Evolutionary conservation across 2,329 filamentous ascomycete genomes (phyloP), one percentile per base, ranked within the genome.

Genomic region (Fusarium sp.): DNA sequence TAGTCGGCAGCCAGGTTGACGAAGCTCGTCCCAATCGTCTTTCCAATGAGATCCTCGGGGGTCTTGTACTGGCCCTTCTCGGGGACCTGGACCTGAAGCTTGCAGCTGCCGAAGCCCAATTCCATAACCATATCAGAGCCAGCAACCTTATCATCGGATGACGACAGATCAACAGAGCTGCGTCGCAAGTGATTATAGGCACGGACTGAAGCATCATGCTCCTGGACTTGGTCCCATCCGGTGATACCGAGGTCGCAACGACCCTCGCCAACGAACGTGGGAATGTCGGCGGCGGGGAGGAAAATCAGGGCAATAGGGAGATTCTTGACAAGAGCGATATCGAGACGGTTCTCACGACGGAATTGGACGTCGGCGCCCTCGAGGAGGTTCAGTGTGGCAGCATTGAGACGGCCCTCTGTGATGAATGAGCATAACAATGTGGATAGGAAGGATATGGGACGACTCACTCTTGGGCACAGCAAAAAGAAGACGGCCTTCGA

Each of bases 281-380:
- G 96, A 80, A 99, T 99, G 82, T 99, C 96, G 76, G 95, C 95
- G 42, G 96, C 96, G 36, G 96, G 96, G 33, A 99, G 93, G 87
- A 99, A 99, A 81, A 99, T 92, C 69, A 99, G 93, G 22, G 96
- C 96, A 78, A 99, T 94, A 41, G 94, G 94, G 35, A 96, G 91
- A 85, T 99, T 99, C 87, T 98, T 97, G 81, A 98, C 96, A 33
- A 99, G 92, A 22, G 96, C 96, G 80, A 99, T 98, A 83, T 99
- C 96, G 79, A 98, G 93, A 67, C 96, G 93, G 82, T 93, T 95
- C 87, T 98, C 95, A 80, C 96, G 92, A 82, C 94, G 92, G 87
- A 99, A 99, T 83, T 99, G 95, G 79, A 99, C 96, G 83, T 99
- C 96, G 79, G 93, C 94, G 75, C 96, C 96, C 80, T 95, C 89